Percentiles rank a stretch among this genome's conserved stretches.
phyloP scores from a whole-genome alignment of 352 stramenopile genomes.

The Phytophthora nicotianae region DNA sequence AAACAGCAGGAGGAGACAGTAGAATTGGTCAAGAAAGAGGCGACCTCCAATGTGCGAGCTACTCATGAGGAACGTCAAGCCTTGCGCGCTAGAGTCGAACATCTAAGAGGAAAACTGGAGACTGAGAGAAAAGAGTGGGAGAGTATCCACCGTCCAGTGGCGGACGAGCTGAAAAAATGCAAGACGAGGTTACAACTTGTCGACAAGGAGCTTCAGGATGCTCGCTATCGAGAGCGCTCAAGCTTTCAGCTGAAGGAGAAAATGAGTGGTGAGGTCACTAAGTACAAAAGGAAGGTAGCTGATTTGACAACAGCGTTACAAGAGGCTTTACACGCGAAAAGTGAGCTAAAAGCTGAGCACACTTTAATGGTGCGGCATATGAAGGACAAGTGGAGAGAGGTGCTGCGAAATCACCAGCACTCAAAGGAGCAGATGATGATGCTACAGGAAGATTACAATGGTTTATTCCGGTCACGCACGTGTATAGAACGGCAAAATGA shows the following conservation, averaged over 20 bases:
- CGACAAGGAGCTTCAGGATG: slow-evolving; percentile 73
- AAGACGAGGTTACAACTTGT: slow-evolving; percentile 54
- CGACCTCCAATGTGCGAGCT: slow-evolving; percentile 52
- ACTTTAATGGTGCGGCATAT: slow-evolving; percentile 49
- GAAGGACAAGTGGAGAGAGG: slow-evolving; percentile 74
- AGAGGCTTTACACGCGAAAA: slow-evolving; percentile 49
- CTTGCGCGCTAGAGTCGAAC: slow-evolving; percentile 65
- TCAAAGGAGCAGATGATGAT: slow-evolving; percentile 65
- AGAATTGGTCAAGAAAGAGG: slow-evolving; percentile 60
- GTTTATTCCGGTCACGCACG: slow-evolving; percentile 52
- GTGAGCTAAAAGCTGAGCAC: slow-evolving; percentile 56
- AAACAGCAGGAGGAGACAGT: slow-evolving; percentile 72
- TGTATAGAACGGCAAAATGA: slow-evolving; percentile 54
- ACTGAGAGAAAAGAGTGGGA: slow-evolving; percentile 75
- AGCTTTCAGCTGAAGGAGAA: slow-evolving; percentile 79
- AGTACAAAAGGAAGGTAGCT: slow-evolving; percentile 63
- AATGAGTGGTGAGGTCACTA: slow-evolving; percentile 48
- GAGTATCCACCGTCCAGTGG: slow-evolving; percentile 49
- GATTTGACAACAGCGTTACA: slow-evolving; percentile 59
- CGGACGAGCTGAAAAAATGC: slow-evolving; percentile 61
- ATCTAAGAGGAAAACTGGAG: slow-evolving; percentile 70
- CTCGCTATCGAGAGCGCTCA: slow-evolving; percentile 61
- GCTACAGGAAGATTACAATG: slow-evolving; percentile 78
- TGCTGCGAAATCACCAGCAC: slow-evolving; percentile 46
- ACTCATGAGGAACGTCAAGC: slow-evolving; percentile 76